Percentiles rank a stretch among this genome's conserved stretches.
These are phyloP conservation scores for Coemansia sp. DNA, from an alignment of 192 early-diverging fungal species.

Conservation along the genomic window DNA sequence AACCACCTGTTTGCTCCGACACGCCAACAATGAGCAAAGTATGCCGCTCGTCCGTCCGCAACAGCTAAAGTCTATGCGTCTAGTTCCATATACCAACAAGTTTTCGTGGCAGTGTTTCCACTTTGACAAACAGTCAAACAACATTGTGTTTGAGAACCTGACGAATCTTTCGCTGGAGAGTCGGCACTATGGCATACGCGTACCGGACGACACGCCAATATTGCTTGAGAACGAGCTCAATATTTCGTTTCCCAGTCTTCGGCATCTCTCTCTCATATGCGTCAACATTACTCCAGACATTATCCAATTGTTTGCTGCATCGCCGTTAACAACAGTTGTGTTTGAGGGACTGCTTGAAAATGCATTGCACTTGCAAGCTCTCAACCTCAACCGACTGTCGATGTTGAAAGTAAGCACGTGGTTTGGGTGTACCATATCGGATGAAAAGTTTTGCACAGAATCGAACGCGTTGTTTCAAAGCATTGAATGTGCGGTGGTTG, in stretches of 20 bases:
- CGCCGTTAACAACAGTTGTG: background rate
- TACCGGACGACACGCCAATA: background rate
- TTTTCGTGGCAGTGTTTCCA: constrained; percentile 10
- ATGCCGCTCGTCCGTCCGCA: background rate
- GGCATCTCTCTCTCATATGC: background rate
- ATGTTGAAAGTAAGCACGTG: background rate
- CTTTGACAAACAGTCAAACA: background rate
- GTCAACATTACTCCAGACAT: background rate
- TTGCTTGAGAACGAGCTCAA: background rate
- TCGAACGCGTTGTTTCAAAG: background rate
- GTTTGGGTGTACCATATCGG: constrained; percentile 2
- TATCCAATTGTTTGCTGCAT: background rate
- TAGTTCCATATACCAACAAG: background rate
- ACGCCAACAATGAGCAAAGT: constrained; percentile 2
- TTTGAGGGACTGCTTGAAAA: background rate
- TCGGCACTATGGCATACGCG: background rate
- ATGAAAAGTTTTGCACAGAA: background rate
- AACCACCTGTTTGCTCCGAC: background rate
- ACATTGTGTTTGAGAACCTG: background rate
- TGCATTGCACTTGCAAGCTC: background rate
- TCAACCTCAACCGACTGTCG: background rate
- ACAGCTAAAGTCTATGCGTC: background rate
- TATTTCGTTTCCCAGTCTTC: background rate
- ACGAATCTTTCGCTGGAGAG: background rate
- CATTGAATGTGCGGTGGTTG: background rate